Evolutionary conservation across 176 grass and related monocot genomes (phyloP).

Genomic region (Oryza meyeriana): DNA sequence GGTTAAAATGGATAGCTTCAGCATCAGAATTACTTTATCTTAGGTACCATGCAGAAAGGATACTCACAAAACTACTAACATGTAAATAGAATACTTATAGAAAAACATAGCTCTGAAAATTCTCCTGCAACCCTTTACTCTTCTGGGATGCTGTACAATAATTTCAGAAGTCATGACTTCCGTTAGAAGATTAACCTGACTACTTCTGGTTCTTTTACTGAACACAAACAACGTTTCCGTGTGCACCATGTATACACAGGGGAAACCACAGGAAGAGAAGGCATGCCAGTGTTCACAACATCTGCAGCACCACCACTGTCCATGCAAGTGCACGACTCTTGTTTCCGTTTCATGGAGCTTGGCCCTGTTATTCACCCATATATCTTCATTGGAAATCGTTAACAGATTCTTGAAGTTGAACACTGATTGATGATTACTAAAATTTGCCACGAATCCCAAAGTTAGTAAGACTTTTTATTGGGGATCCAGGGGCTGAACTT

Average conservation of each 20-base stretch:
- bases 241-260: neutral
- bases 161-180: neutral
- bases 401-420: constrained; percentile 33
- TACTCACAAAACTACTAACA: neutral
- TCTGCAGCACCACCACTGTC: constrained; percentile 24
- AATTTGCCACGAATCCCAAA: neutral
- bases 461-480: constrained; percentile 25
- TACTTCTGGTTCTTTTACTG: neutral
- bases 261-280: neutral
- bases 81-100: neutral
- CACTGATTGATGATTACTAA: constrained; percentile 10
- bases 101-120: neutral
- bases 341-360: constrained; percentile 33
- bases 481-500: constrained; percentile 1
- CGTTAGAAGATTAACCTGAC: neutral
- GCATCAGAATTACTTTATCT: neutral
- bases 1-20: neutral
- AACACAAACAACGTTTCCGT: neutral
- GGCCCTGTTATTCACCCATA: constrained; percentile 27
- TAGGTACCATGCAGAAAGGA: neutral
- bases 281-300: neutral
- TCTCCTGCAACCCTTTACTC: neutral
- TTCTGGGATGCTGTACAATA: neutral
- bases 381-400: constrained; percentile 28
- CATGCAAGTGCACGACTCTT: constrained; percentile 37